Base-by-base conservation (phyloP, 306 rosid species). In the Myrica gale region DNA sequence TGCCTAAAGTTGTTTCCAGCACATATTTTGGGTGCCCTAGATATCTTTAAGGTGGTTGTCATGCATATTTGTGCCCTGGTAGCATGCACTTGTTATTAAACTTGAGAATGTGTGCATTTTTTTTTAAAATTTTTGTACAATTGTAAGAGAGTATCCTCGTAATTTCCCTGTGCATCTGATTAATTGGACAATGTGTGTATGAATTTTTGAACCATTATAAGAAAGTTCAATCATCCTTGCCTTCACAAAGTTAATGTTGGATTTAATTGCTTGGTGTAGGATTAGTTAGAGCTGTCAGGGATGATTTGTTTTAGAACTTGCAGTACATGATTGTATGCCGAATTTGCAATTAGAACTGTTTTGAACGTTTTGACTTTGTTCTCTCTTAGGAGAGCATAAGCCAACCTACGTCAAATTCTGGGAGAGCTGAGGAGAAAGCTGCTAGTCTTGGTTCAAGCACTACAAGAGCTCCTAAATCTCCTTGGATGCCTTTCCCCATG, bases 401-500 rank as follows among this genome's bases (percentile, higher is more conserved):
- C 52, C 83, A 73, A 76, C 77, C 78, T 20, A 46, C 60, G 63
- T 68, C 83, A 47, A 76, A 74, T 47, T 42, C 67, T 72, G 87
- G 87, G 78, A 56, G 74, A 73, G 74, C 79, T 79, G 79, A 77
- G 62, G 91, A 66, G 82, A 86, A 80, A 69, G 86, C 81, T 80
- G 71, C 85, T 55, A 81, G 82, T 50, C 16, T 74, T 68, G 84
- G 78, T 82, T 80, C 96, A 76, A 83, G 79, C 61, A 7, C 81
- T 50, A 61, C 57, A 72, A 90, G 72, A 82, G 46, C 74, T 75
- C 97, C 94, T 5, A 85, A 73, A 74, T 93, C 97, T 21, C 92
- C 98, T 13, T 91, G 93, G 92, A 84, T 93, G 88, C 94, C 97
- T 74, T 85, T 93, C 75, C 84, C 91, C 39, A 74, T 81, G 88